Percentiles rank a stretch among this genome's conserved stretches.
Evolutionary conservation across 106 monocot species (phyloP).

Genomic region (Dendrobium chrysotoxum): DNA sequence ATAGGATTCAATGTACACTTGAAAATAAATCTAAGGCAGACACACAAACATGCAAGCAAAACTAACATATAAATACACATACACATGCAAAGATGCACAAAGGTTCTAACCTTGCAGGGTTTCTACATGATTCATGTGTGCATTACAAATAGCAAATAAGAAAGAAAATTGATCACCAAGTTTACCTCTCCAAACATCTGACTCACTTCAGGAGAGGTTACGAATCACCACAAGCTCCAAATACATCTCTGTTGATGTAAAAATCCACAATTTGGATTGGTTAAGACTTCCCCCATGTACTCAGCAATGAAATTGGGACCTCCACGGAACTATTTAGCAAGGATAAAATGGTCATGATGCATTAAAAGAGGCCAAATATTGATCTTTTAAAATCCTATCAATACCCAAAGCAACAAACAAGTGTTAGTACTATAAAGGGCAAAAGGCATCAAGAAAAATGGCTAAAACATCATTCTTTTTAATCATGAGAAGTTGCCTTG

Average conservation of each 20-base stretch:
- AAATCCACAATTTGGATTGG: slow-evolving; percentile 82
- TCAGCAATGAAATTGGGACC: slow-evolving; percentile 91
- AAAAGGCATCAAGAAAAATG: neutral
- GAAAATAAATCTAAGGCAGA: neutral
- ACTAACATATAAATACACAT: neutral
- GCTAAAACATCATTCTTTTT: neutral
- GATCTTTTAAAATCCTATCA: neutral
- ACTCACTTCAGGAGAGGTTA: slow-evolving; percentile 40
- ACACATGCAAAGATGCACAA: neutral
- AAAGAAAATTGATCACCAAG: neutral
- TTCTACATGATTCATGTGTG: neutral
- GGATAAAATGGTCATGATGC: neutral
- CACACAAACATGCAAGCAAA: neutral
- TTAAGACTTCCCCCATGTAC: slow-evolving; percentile 99
- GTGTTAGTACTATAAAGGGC: neutral
- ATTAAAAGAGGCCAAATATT: neutral
- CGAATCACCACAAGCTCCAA: slow-evolving; percentile 84
- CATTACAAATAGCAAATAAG: neutral
- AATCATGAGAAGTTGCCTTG: neutral
- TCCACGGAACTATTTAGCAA: slow-evolving; percentile 68
- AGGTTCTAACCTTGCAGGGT: neutral
- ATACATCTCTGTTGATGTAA: slow-evolving; percentile 89
- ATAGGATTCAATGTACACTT: neutral
- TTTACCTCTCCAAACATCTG: slow-evolving; percentile 52
- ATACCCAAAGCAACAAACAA: neutral